Base-by-base conservation (phyloP, 2,329 filamentous ascomycete species). In the Aspergillus sp. region DNA sequence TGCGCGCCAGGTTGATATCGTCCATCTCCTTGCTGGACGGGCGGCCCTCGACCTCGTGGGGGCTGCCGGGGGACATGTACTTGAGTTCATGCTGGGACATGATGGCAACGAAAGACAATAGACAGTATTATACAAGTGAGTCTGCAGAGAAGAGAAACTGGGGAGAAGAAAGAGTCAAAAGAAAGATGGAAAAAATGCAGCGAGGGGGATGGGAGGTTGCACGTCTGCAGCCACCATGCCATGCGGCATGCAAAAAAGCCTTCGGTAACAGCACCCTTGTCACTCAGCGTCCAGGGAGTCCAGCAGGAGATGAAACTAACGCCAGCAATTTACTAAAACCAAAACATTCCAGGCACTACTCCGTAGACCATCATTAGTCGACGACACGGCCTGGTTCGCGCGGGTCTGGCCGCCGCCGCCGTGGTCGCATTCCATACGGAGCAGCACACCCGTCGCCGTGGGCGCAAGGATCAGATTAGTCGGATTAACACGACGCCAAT, bases 1-100 rank as follows among this genome's bases (percentile, higher is more conserved):
- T 70, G 16, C 78, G 74, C 29, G 68, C 68, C 74, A 81, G 77
- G 52, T 81, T 73, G 23, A 62, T 63, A 23, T 72, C 68, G 60
- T 79, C 76, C 23, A 62, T 52, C 17, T 61, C 57, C 20, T 59
- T 64, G 17, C 47, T 60, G 10, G 60, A 53, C 9, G 49, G 38
- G n/a, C 29, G 40, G 4, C 45, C 53, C 13, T 50, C 47, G 13
- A 64, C 38, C 49, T 60, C 59, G 14, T 51, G 52, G 19, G 47
- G 44, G 3, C 44, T 60, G 20, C 40, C 44, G 16, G 54, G 47
- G 7, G 45, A 43, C 43, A 51, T 45, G 16, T 59, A 36, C 51
- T 61, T 62, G 17, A 52, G 36, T 17, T 47, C 49, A 14, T 42
- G 40, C n/a, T 47, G 43, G 13, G 49, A 41, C 49, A 52, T 52